These are phyloP conservation scores for Paramecium octaurelia DNA, from an alignment of 73 alveolate genomes.

Conservation along the genomic window DNA sequence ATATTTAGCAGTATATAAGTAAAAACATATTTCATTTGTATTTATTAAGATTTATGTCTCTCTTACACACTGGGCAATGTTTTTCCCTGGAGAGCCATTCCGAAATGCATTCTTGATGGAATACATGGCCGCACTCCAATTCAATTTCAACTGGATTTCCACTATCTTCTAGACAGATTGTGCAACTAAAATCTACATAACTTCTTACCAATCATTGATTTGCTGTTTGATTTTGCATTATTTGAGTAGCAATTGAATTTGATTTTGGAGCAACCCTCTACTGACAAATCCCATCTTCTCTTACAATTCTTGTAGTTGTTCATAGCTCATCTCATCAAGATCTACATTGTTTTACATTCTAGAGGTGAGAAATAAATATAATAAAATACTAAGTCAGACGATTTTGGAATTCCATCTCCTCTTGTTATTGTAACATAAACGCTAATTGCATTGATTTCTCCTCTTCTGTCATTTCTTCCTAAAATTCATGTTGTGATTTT, in stretches of 20 bases:
- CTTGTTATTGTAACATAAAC: neutral
- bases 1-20: neutral
- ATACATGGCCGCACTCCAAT: constrained; percentile 23
- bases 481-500: neutral
- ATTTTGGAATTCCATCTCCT: constrained; percentile 8
- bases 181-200: neutral
- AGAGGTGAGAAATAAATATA: neutral
- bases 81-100: constrained; percentile 41
- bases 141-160: neutral
- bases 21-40: neutral
- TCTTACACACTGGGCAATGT: constrained; percentile 38
- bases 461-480: constrained; percentile 43
- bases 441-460: constrained; percentile 15
- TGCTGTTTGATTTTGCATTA: neutral
- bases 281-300: constrained; percentile 30
- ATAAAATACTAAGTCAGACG: neutral
- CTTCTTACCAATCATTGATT: neutral
- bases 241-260: neutral
- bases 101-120: neutral
- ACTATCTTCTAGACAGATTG: constrained; percentile 44
- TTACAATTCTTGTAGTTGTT: neutral
- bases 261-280: neutral
- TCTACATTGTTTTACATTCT: constrained; percentile 3
- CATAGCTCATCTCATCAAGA: constrained; percentile 34
- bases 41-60: neutral